A percentile compares a stretch with the other conserved stretches of the same genome.
Evolutionary conservation across 257 asterid genomes (phyloP).

Genomic region (Parsonsia alboflavescens): DNA sequence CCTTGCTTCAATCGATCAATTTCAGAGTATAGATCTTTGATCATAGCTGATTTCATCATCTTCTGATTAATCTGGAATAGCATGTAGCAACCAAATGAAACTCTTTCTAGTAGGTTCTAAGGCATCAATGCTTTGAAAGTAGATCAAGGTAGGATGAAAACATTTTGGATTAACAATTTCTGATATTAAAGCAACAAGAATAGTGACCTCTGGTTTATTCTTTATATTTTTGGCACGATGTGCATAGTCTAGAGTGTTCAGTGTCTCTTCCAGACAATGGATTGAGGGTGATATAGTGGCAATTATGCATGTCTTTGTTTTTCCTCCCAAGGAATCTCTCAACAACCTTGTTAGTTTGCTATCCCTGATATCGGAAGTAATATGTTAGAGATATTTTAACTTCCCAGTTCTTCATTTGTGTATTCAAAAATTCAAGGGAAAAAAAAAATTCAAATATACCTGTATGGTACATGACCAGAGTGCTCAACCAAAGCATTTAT

Average conservation of each 20-base stretch:
- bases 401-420: constrained; percentile 11
- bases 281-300: constrained; percentile 93
- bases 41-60: constrained; percentile 52
- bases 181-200: constrained; percentile 8
- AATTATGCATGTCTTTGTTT: constrained; percentile 94
- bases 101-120: not conserved
- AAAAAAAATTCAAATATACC: constrained; percentile 33
- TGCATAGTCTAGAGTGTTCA: constrained; percentile 94
- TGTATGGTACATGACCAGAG: constrained; percentile 94
- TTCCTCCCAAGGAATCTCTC: constrained; percentile 97
- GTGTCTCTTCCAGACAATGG: constrained; percentile 92
- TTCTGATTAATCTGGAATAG: constrained; percentile 79
- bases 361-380: constrained; percentile 58
- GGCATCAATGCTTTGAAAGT: constrained; percentile 7
- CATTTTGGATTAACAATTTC: not conserved
- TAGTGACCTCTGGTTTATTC: constrained; percentile 93
- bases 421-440: not conserved
- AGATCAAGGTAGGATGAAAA: constrained; percentile 12
- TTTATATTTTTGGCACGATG: constrained; percentile 98
- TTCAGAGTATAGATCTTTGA: constrained; percentile 41
- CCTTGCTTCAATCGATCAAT: constrained; percentile 97
- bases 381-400: not conserved
- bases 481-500: constrained; percentile 97
- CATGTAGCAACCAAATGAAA: constrained; percentile 11
- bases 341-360: constrained; percentile 93